These are phyloP conservation scores for Mycena filopes DNA, from an alignment of 768 basidiomycete species.

Conservation along the genomic window DNA sequence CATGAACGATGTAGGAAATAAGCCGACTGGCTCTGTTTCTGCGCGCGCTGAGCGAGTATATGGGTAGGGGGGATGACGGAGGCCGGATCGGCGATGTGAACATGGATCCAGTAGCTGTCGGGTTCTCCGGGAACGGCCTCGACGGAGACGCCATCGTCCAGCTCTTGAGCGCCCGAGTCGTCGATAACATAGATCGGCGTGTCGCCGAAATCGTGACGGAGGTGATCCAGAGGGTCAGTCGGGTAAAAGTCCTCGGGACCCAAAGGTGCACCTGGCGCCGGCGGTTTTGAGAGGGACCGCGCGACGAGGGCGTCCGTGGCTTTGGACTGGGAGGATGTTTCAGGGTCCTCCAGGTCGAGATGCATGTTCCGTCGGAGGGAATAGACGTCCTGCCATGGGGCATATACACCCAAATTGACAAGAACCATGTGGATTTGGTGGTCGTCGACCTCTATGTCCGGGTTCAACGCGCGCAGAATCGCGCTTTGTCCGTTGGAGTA, in stretches of 20 bases:
- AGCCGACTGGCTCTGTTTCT: conserved; percentile 56
- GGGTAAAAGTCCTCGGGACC: conserved; percentile 74
- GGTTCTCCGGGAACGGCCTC: conserved; percentile 72
- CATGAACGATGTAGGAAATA: conserved; percentile 75
- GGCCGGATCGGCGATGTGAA: conserved; percentile 95
- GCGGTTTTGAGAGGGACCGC: conserved; percentile 39
- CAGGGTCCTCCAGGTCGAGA: conserved; percentile 47
- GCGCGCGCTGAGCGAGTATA: conserved; percentile 67
- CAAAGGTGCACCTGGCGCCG: conserved; percentile 45
- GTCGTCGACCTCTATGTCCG: conserved; percentile 47
- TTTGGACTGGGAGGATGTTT: conserved; percentile 36
- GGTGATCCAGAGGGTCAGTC: conserved; percentile 69
- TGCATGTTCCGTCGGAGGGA: conserved; percentile 51
- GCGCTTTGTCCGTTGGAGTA: conserved; percentile 61
- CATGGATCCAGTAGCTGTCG: conserved; percentile 80
- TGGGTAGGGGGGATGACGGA: conserved; percentile 79
- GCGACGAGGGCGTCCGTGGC: conserved; percentile 42
- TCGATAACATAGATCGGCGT: conserved; percentile 90
- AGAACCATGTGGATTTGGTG: conserved; percentile 60
- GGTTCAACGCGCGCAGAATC: conserved; percentile 68
- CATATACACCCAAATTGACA: conserved; percentile 75
- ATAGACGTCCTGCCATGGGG: conserved; percentile 83
- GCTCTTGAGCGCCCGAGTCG: conserved; percentile 78
- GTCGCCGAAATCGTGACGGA: conserved; percentile 89
- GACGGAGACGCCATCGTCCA: conserved; percentile 94